Evolutionary conservation across 179 eudicot genomes (phyloP).

Genomic region (Heliamphora ciliata): DNA sequence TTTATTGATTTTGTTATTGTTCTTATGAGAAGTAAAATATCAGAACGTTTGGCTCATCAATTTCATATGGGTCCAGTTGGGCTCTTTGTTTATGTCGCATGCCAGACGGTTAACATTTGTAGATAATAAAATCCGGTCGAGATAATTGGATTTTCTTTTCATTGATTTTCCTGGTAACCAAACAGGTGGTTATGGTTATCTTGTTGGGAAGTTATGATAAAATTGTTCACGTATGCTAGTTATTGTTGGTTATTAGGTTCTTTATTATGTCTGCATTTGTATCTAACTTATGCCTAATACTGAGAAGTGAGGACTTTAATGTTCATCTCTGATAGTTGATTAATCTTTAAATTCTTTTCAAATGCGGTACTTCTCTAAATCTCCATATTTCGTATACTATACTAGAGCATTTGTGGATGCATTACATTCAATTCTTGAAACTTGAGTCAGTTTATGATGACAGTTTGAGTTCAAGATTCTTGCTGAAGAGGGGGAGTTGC

Average conservation of each 20-base stretch:
- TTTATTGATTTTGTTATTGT: not conserved
- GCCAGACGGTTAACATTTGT: not conserved
- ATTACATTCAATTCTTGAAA: not conserved
- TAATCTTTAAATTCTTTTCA: not conserved
- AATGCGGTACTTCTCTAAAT: not conserved
- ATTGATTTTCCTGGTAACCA: conserved; percentile 4
- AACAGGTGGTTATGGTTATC: not conserved
- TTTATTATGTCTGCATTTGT: not conserved
- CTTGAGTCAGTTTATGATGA: not conserved
- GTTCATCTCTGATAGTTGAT: not conserved
- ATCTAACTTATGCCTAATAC: not conserved
- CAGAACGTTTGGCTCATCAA: not conserved
- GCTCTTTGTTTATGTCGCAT: not conserved
- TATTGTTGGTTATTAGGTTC: not conserved
- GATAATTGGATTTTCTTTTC: not conserved
- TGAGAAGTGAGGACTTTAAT: not conserved
- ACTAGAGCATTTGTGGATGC: not conserved
- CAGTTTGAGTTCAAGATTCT: not conserved
- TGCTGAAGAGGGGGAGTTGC: not conserved
- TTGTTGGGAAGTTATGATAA: not conserved
- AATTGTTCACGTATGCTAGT: not conserved
- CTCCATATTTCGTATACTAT: not conserved
- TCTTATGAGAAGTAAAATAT: not conserved
- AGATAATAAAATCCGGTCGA: not conserved
- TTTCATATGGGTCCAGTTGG: not conserved